A percentile compares a stretch with the other conserved stretches of the same genome.
Evolutionary conservation across 768 basidiomycete species (phyloP).

Genomic region (Crepidotus variabilis): DNA sequence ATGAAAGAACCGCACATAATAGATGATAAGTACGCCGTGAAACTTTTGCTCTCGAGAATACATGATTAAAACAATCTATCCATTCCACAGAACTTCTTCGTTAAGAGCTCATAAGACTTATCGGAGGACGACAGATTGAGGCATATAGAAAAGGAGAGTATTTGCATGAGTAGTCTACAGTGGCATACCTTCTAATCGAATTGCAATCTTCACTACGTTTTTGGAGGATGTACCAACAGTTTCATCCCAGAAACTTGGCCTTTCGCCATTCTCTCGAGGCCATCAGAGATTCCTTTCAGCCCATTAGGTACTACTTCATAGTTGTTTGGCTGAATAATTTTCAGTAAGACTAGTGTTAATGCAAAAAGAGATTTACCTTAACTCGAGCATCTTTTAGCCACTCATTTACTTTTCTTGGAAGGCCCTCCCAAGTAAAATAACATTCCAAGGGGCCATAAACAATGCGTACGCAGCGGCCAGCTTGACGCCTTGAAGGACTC

Average conservation of each 20-base stretch:
- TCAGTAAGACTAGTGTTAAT: background rate
- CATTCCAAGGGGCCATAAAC: background rate
- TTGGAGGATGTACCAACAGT: slow-evolving; percentile 28
- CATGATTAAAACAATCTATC: too few relatives aligned
- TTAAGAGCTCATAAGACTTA: too few relatives aligned
- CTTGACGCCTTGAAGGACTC: background rate
- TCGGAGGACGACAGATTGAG: too few relatives aligned
- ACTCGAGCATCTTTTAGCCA: background rate
- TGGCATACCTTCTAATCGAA: too few relatives aligned
- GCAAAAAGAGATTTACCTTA: slow-evolving; percentile 11
- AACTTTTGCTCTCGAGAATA: too few relatives aligned
- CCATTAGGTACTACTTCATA: slow-evolving; percentile 40
- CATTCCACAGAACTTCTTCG: too few relatives aligned
- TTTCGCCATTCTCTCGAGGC: slow-evolving; percentile 35
- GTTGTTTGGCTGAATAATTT: slow-evolving; percentile 33
- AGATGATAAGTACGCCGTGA: too few relatives aligned
- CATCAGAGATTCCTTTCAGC: slow-evolving; percentile 37
- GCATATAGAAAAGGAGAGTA: too few relatives aligned
- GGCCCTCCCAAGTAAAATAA: slow-evolving; percentile 14
- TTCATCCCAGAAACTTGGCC: slow-evolving; percentile 39
- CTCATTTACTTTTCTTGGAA: background rate
- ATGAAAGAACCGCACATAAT: too few relatives aligned
- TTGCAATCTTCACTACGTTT: too few relatives aligned
- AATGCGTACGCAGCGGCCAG: background rate
- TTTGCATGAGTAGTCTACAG: too few relatives aligned